Percentiles rank a stretch among this genome's conserved stretches.
Conservation (phyloP, 345 rosid species). For the Arabidopsis thaliana region DNA sequence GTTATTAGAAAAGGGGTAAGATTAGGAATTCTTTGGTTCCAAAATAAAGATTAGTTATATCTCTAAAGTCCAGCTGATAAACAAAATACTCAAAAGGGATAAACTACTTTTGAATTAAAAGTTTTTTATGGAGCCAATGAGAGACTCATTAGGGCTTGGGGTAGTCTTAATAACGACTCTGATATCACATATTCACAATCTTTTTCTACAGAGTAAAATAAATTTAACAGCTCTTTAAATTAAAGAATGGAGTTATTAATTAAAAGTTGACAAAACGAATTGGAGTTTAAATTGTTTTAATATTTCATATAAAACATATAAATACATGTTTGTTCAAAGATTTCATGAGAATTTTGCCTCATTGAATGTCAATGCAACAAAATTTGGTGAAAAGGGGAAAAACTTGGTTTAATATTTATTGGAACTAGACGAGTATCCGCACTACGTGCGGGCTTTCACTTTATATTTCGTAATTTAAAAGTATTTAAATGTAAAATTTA, state of each 20-base stretch:
- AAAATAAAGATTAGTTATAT: background rate
- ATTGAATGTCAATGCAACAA: constrained; percentile 19
- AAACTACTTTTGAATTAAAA: background rate
- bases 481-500: too few species aligned
- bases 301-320: background rate
- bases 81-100: background rate
- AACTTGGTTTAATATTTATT: background rate
- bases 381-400: background rate
- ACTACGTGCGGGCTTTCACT: too few species aligned
- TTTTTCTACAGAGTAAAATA: background rate
- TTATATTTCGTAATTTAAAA: too few species aligned
- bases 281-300: background rate
- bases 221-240: background rate
- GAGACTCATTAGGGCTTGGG: background rate
- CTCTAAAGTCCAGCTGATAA: background rate
- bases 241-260: background rate
- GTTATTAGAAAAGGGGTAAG: background rate
- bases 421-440: too few species aligned
- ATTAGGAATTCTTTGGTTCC: background rate
- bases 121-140: background rate
- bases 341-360: background rate
- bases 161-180: background rate
- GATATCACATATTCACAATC: background rate
- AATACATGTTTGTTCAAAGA: background rate
- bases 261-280: background rate